Evolutionary conservation across 345 rosid species (phyloP), one percentile per base, ranked within the genome.

Genomic region (Euphorbia peplus): DNA sequence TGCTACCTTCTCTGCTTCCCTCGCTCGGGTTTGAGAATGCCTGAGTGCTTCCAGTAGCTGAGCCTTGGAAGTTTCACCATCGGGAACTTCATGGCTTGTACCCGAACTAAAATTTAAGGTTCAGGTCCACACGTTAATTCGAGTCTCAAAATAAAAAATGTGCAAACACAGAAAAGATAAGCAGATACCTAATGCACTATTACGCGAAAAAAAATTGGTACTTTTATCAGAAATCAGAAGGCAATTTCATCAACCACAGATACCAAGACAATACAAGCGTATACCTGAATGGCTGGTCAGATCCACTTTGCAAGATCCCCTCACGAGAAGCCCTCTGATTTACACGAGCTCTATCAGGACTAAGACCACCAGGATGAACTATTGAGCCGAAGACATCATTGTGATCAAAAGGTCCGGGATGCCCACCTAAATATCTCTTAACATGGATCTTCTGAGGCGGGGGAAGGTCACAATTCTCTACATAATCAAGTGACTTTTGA

Each of bases 1-100:
- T n/a, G 95, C 99, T 55, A 88, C 88, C 56, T 83, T 86, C 76
- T 95, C 99, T 4, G 99, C 98, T 81, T 95, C 92, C 76, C 99
- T 88, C 35, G 99, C 98, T 22, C 99, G 88, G 13, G 99, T 90
- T 81, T 95, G 99, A 47, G 99, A 95, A 72, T 80, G 97, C 35
- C 96, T 44, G 29, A 95, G 82, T 35, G 99, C 99, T 79, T 92
- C 98, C 72, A 95, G 64, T 13, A 95, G 82, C 87, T 85, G 82
- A 26, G 88, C 79, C 77, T 88, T 95, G 77, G 83, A 79, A 56
- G 90, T 76, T 57, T 78, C 90, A 55, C 74, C 46, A 73, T 87
- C 88, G 4, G 79, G 42, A 68, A 65, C 69, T 63, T 76, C 67
- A 13, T 35, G 42, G 26, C 72, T 32, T 61, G 78, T 41, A 57